phyloP scores from a whole-genome alignment of 208 protist species.

The Trypanosoma lewisi region DNA sequence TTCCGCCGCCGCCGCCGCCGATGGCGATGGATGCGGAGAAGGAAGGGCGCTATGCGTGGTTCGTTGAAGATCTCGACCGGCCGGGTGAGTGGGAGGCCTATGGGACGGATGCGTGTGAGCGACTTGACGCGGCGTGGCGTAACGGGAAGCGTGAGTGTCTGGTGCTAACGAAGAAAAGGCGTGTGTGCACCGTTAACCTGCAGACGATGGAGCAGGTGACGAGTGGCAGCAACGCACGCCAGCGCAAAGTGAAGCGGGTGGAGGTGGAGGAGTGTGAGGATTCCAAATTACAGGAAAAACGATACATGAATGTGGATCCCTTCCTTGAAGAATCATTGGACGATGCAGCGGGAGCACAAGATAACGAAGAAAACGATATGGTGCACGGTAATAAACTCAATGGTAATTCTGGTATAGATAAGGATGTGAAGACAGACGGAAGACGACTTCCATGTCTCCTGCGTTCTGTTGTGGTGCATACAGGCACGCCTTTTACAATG shows the following conservation, averaged over 20 bases:
- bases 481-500: conserved; percentile 2
- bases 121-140: conserved; percentile 64
- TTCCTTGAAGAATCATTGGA: conserved; percentile 28
- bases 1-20: conserved; percentile 14
- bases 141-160: conserved; percentile 30
- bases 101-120: conserved; percentile 35
- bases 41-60: conserved; percentile 44
- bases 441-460: conserved; percentile 16
- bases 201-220: conserved; percentile 49
- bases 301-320: conserved; percentile 32
- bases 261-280: conserved; percentile 30
- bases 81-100: conserved; percentile 66
- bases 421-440: background rate
- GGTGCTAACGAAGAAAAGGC: conserved; percentile 60
- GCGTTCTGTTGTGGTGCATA: conserved; percentile 14
- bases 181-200: conserved; percentile 61
- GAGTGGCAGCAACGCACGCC: conserved; percentile 18
- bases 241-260: conserved; percentile 46
- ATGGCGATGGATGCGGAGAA: background rate
- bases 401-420: background rate
- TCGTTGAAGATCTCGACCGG: conserved; percentile 57
- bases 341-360: background rate
- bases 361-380: background rate
- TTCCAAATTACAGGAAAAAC: conserved; percentile 27
- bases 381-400: conserved; percentile 15